Percentiles rank a stretch among this genome's conserved stretches.
phyloP scores from a whole-genome alignment of 768 basidiomycete genomes.

The Trametes cingulata region DNA sequence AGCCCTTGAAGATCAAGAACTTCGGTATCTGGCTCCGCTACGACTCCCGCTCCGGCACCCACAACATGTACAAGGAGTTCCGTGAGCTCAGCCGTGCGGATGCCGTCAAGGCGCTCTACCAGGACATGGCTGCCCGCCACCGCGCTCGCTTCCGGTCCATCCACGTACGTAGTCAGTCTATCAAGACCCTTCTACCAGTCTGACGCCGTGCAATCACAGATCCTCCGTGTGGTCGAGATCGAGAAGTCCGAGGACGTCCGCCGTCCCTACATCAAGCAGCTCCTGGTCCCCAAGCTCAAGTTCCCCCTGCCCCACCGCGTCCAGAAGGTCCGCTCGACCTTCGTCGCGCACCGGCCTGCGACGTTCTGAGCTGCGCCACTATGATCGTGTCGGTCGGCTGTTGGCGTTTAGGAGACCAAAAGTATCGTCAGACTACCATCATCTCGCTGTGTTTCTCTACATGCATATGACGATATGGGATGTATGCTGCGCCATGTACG shows the following conservation, averaged over 20 bases:
- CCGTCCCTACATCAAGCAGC: constrained; percentile 97
- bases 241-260: constrained; percentile 89
- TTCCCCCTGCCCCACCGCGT: constrained; percentile 97
- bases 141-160: constrained; percentile 99
- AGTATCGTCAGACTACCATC: constrained; percentile 12
- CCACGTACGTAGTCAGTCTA: constrained; percentile 60
- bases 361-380: constrained; percentile 55
- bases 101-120: constrained; percentile 96
- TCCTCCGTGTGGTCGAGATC: constrained; percentile 96
- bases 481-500: constrained; percentile 18
- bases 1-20: constrained; percentile 98
- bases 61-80: constrained; percentile 99
- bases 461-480: constrained; percentile 25
- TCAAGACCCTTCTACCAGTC: background rate
- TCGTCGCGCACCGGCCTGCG: constrained; percentile 73
- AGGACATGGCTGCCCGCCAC: constrained; percentile 99
- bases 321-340: constrained; percentile 73
- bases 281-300: constrained; percentile 85
- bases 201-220: constrained; percentile 47
- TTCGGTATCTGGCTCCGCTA: constrained; percentile 99
- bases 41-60: constrained; percentile 98
- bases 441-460: constrained; percentile 10
- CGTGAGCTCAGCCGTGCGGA: constrained; percentile 92
- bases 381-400: background rate
- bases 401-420: constrained; percentile 10